A percentile compares a stretch with the other conserved stretches of the same genome.
phyloP scores from a whole-genome alignment of 768 basidiomycete genomes.

The Rhizopogon rudus region DNA sequence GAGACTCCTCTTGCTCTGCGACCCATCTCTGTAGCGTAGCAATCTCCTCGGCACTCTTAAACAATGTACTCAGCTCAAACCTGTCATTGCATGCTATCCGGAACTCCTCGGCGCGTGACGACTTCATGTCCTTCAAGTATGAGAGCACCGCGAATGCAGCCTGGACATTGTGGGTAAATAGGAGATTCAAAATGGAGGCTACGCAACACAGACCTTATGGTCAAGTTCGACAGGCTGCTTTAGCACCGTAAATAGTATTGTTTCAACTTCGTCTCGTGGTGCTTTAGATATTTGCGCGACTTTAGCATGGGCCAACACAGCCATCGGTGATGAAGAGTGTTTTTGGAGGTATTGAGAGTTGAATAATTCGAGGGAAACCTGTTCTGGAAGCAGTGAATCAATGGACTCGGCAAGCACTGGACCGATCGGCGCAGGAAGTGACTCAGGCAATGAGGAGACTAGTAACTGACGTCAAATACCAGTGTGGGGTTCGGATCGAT shows the following conservation, averaged over 20 bases:
- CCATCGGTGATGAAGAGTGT: constrained; percentile 43
- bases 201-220: constrained; percentile 36
- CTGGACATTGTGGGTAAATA: constrained; percentile 28
- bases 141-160: constrained; percentile 42
- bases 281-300: constrained; percentile 44
- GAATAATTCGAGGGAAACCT: constrained; percentile 56
- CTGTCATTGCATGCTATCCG: constrained; percentile 43
- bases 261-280: constrained; percentile 57
- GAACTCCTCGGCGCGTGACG: constrained; percentile 58
- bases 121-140: constrained; percentile 47
- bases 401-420: constrained; percentile 45
- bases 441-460: constrained; percentile 44
- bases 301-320: constrained; percentile 61
- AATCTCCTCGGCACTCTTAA: constrained; percentile 54
- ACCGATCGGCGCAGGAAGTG: constrained; percentile 41
- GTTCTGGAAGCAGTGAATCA: constrained; percentile 48
- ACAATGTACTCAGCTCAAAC: constrained; percentile 63
- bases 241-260: constrained; percentile 45
- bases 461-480: constrained; percentile 2
- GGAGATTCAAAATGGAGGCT: not conserved
- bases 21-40: constrained; percentile 29
- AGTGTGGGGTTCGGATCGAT: not conserved
- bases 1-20: constrained; percentile 12
- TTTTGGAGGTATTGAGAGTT: constrained; percentile 75
- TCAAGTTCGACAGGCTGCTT: constrained; percentile 37